phyloP scores from a whole-genome alignment of 2,329 filamentous ascomycete genomes.

The Fusarium neocosmosporiellum region DNA sequence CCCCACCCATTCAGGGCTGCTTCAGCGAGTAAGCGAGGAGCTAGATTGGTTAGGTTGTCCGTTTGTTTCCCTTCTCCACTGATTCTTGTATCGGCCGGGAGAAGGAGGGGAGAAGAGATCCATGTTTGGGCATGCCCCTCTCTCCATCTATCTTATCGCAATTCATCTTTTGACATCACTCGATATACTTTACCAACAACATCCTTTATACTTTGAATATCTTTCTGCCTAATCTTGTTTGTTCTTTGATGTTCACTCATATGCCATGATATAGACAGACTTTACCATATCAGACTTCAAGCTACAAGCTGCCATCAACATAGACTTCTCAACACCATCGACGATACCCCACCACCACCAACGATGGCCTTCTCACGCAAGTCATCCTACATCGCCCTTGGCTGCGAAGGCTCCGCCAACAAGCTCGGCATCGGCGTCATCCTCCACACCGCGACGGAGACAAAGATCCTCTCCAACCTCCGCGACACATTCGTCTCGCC shows the following conservation, averaged over 20 bases:
- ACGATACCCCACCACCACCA: constrained; percentile 24
- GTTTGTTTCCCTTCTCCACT: not conserved
- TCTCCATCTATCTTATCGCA: constrained; percentile 24
- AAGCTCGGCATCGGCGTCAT: constrained; percentile 97
- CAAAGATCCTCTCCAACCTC: constrained; percentile 87
- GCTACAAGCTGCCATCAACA: not conserved
- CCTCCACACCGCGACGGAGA: constrained; percentile 71
- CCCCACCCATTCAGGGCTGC: not conserved
- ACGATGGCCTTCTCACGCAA: constrained; percentile 47
- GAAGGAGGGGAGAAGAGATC: not conserved
- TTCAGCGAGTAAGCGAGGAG: not conserved
- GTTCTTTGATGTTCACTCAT: not conserved
- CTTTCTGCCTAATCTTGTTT: not conserved
- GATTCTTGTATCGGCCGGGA: not conserved
- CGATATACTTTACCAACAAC: not conserved
- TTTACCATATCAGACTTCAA: not conserved
- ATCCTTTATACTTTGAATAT: not conserved
- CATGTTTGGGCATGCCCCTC: constrained; percentile 23
- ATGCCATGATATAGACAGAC: not conserved
- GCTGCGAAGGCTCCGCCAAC: constrained; percentile 92
- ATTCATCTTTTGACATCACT: constrained; percentile 10
- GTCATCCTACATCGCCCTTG: constrained; percentile 64
- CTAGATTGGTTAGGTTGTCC: not conserved
- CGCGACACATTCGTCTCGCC: constrained; percentile 94
- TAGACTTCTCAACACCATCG: constrained; percentile 18